Conservation (phyloP, 768 basidiomycete species). For the Strobilomyces dryophilus region DNA sequence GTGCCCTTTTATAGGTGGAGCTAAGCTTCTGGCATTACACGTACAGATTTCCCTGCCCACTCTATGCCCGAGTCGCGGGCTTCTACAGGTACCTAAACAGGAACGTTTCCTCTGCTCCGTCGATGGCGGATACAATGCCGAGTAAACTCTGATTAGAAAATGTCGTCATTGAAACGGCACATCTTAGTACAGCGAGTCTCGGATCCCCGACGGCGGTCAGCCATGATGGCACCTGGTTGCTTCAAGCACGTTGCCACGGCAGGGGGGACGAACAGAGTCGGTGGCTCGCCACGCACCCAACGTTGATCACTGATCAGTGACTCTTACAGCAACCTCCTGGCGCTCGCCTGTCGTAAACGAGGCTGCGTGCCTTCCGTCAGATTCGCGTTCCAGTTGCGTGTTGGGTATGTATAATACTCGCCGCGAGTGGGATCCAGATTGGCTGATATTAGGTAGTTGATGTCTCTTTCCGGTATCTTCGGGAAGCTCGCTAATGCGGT, state of each 20-base stretch:
- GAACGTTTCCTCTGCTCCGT: constrained; percentile 15
- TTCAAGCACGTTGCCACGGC: neutral
- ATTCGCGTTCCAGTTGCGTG: constrained; percentile 1
- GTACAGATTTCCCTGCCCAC: constrained; percentile 12
- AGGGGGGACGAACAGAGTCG: neutral
- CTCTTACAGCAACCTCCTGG: neutral
- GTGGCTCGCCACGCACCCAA: neutral
- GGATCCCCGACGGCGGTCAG: neutral
- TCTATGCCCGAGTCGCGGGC: constrained; percentile 16
- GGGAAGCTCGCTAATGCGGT: constrained; percentile 20
- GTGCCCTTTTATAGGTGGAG: constrained; percentile 3
- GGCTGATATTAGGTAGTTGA: constrained; percentile 10
- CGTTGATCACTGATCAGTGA: neutral
- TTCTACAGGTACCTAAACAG: constrained; percentile 10
- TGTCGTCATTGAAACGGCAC: constrained; percentile 1
- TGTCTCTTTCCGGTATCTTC: constrained; percentile 24
- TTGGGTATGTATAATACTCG: constrained; percentile 11
- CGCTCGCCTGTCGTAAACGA: constrained; percentile 2
- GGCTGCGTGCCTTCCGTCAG: constrained; percentile 1
- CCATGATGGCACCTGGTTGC: neutral
- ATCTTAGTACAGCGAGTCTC: neutral
- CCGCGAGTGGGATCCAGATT: neutral
- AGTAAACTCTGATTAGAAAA: neutral
- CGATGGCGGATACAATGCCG: constrained; percentile 25
- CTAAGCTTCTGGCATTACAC: constrained; percentile 2